Percentiles rank a stretch among this genome's conserved stretches.
Conservation (phyloP, 2,329 filamentous ascomycete species). For the Nannizziopsis arthrosporioides region DNA sequence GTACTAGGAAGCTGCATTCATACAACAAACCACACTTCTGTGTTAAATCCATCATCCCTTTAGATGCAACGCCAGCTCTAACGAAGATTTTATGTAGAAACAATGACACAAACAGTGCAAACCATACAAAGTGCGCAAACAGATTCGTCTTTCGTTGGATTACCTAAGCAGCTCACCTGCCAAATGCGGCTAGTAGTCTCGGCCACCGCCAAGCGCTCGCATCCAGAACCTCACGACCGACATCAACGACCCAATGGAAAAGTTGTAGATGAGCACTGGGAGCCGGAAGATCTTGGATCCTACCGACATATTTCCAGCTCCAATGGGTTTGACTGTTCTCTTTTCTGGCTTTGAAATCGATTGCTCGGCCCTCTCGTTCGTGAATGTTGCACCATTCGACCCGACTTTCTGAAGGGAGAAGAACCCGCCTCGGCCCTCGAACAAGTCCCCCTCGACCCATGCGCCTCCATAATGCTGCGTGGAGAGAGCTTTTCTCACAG, state of each 20-base stretch:
- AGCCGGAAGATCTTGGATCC: not conserved
- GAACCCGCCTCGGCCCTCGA: not conserved
- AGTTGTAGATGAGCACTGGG: not conserved
- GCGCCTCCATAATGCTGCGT: not conserved
- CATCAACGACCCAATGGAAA: not conserved
- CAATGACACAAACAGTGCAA: too few species aligned
- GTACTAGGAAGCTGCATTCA: too few species aligned
- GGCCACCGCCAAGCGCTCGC: not conserved
- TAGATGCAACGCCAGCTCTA: too few species aligned
- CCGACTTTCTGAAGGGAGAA: conserved; percentile 1
- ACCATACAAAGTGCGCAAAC: too few species aligned
- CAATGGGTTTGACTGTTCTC: too few species aligned
- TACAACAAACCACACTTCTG: too few species aligned
- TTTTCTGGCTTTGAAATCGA: too few species aligned
- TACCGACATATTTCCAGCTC: too few species aligned
- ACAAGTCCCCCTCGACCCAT: conserved; percentile 2
- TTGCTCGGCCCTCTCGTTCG: not conserved
- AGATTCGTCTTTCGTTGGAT: too few species aligned
- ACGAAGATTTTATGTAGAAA: too few species aligned
- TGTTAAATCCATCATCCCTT: too few species aligned
- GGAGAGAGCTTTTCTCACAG: not conserved
- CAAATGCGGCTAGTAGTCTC: not conserved
- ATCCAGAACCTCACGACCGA: not conserved
- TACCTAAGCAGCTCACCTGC: too few species aligned
- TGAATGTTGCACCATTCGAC: not conserved